Conservation (phyloP, 306 rosid genomes). For the Quercus dentata region DNA sequence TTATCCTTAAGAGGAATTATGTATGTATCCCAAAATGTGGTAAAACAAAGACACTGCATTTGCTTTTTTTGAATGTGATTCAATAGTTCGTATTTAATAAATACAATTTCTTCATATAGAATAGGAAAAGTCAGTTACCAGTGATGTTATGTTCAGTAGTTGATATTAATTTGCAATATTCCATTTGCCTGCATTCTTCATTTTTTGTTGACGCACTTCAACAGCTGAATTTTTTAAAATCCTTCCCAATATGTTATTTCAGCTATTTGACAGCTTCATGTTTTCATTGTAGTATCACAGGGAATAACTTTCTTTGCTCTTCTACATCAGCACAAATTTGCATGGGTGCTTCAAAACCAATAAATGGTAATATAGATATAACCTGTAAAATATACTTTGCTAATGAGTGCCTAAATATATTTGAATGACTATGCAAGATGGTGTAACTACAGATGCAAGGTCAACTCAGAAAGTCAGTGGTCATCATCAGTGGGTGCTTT, state of each 20-base stretch:
- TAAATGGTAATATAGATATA: conserved; percentile 52
- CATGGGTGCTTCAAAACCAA: conserved; percentile 48
- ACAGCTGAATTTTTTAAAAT: not conserved
- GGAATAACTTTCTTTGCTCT: conserved; percentile 75
- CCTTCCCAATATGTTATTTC: not conserved
- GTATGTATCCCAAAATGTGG: not conserved
- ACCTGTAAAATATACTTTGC: not conserved
- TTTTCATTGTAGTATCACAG: conserved; percentile 57
- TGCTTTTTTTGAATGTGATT: not conserved
- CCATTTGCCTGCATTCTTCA: not conserved
- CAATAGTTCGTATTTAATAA: not conserved
- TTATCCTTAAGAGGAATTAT: not conserved
- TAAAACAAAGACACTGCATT: not conserved
- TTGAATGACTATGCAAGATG: not conserved
- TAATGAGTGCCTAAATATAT: conserved; percentile 10
- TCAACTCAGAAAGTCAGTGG: conserved; percentile 38
- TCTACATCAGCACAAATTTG: conserved; percentile 51
- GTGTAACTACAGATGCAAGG: conserved; percentile 49
- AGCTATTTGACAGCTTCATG: conserved; percentile 21
- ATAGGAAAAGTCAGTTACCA: not conserved
- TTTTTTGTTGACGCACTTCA: not conserved
- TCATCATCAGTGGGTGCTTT: conserved; percentile 59
- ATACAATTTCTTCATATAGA: not conserved
- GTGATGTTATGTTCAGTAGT: not conserved
- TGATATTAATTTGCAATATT: not conserved